phyloP scores from a whole-genome alignment of 345 rosid species.

The Garcia nutans region DNA sequence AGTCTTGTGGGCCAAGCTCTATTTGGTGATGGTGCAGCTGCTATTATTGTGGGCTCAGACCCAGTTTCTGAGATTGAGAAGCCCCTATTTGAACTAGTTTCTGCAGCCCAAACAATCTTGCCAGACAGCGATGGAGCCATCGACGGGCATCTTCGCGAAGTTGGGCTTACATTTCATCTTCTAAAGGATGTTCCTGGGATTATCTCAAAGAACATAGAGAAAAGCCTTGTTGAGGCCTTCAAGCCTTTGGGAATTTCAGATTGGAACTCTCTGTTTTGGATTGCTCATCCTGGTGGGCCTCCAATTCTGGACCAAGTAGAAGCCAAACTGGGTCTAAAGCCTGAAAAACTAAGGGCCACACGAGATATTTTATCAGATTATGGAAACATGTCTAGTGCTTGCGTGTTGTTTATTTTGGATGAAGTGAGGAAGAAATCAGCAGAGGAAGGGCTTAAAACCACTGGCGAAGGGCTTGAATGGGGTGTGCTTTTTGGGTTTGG shows the following conservation, averaged over 20 bases:
- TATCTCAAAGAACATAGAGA: conserved; percentile 69
- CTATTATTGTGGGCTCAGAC: conserved; percentile 63
- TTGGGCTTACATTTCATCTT: conserved; percentile 65
- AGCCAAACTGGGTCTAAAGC: conserved; percentile 46
- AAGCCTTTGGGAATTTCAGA: conserved; percentile 66
- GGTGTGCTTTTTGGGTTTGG: conserved; percentile 83
- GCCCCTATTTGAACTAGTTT: conserved; percentile 61
- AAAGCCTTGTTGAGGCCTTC: conserved; percentile 61
- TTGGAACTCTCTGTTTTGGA: conserved; percentile 81
- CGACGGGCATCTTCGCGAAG: conserved; percentile 69
- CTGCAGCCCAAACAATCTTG: conserved; percentile 65
- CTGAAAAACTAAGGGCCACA: conserved; percentile 55
- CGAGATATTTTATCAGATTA: conserved; percentile 63
- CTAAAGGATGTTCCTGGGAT: conserved; percentile 64
- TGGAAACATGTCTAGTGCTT: conserved; percentile 86
- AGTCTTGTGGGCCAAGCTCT: conserved; percentile 71
- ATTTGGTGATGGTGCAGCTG: conserved; percentile 74
- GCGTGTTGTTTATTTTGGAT: conserved; percentile 71
- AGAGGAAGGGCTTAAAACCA: conserved; percentile 51
- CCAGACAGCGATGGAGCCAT: conserved; percentile 75
- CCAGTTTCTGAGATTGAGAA: conserved; percentile 47
- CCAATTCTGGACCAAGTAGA: conserved; percentile 66
- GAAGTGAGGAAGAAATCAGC: conserved; percentile 66
- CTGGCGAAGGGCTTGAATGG: conserved; percentile 87
- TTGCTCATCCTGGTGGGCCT: conserved; percentile 81